Base-by-base conservation (phyloP, 805 yeast genomes). In the Grigorovia humatica region DNA sequence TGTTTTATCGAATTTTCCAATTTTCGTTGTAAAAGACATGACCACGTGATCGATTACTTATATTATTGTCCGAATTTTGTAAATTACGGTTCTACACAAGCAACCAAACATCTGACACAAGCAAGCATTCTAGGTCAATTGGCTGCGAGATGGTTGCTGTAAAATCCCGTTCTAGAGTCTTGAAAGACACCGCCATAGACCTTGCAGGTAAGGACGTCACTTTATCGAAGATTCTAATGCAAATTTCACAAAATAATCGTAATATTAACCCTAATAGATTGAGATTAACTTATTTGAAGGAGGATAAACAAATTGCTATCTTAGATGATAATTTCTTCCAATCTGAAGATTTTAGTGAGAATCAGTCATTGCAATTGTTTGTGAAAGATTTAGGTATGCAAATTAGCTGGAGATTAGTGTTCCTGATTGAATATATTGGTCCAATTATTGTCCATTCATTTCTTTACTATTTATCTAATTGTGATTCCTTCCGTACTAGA, bases 301-400 rank as follows among this genome's bases (percentile, higher is more conserved):
- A 53, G 53, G 53, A 59, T 15, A 70, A 70, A 43, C 70, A 68
- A 46, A 53, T 67, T 41, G 63, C 72, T 12, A 55, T 69, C 23
- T 46, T 52, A 18, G 49, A 57, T 0, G 67, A 61, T 12, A 48
- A 55, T 8, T 56, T 63, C 27, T 56, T 66, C 52, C 70, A 70
- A 44, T 17, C 19, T 47, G 44, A 15, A 13, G 69, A 70, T 20
- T 70, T 66, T 11, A 65, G 59, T 0, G 57, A 72, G 12, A 61
- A 73, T 40, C 67, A 63, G 0, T 57, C 72, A 9, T 60, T 73
- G 23, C 74, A 70, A 13, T 71, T 89, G 13, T 78, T 71, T 56
- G 85, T 85, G 51, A 90, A 91, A 67, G 99, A 91, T 64, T 73
- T 91, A 55, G 99, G 99, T 19, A 89, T 90, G 0, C 99, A 93